These are phyloP conservation scores for Hericium erinaceus DNA, from an alignment of 768 basidiomycete species.

Conservation along the genomic window DNA sequence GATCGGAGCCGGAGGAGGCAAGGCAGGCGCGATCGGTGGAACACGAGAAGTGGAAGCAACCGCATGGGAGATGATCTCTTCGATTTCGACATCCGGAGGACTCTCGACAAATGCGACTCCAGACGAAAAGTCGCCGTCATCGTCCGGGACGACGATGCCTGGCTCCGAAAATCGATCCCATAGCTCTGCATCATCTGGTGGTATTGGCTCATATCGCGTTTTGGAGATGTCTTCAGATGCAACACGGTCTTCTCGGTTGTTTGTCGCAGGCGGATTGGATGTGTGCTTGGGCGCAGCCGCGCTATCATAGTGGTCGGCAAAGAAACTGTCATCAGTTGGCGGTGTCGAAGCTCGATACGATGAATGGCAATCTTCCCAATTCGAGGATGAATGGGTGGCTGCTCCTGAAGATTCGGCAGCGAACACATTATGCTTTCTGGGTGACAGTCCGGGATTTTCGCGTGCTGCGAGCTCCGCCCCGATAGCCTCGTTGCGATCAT, in stretches of 20 bases:
- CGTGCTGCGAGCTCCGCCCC: conserved; percentile 23
- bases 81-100: not conserved
- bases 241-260: too few relatives aligned
- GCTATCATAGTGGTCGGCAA: not conserved
- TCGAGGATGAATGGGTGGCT: not conserved
- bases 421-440: not conserved
- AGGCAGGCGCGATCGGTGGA: not conserved
- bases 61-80: not conserved
- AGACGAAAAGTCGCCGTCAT: not conserved
- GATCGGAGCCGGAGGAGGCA: not conserved
- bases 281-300: too few relatives aligned
- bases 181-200: too few relatives aligned
- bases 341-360: not conserved
- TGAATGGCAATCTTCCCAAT: not conserved
- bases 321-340: not conserved
- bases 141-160: not conserved
- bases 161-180: too few relatives aligned
- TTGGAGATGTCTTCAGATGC: too few relatives aligned
- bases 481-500: conserved; percentile 31
- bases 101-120: not conserved
- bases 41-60: not conserved
- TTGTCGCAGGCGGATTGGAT: too few relatives aligned
- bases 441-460: not conserved
- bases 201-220: too few relatives aligned
- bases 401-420: not conserved